A percentile compares a stretch with the other conserved stretches of the same genome.
These are phyloP conservation scores for Cordia subcordata DNA, from an alignment of 257 asterid genomes.

Conservation along the genomic window DNA sequence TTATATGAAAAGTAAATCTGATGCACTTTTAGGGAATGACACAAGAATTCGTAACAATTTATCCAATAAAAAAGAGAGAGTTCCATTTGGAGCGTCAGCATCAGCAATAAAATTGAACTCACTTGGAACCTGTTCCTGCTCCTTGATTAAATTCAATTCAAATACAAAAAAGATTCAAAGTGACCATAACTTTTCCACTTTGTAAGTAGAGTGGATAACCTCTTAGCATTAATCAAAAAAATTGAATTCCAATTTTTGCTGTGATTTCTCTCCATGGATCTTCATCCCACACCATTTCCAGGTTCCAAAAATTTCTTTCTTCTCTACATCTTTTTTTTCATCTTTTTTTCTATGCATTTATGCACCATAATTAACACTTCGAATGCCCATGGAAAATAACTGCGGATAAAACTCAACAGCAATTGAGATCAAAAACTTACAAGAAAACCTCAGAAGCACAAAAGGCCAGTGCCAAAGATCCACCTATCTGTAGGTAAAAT, in stretches of 20 bases:
- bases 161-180: neutral
- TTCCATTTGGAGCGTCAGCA: too few species aligned
- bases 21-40: too few species aligned
- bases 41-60: too few species aligned
- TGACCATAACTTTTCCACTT: neutral
- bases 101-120: too few species aligned
- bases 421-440: slow-evolving; percentile 24
- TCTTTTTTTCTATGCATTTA: neutral
- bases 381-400: neutral
- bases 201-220: neutral
- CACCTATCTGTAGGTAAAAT: slow-evolving; percentile 33
- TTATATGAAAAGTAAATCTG: too few species aligned
- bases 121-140: slow-evolving; percentile 35
- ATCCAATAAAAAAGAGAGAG: too few species aligned
- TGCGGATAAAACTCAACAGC: slow-evolving; percentile 37
- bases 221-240: neutral
- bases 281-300: slow-evolving; percentile 57
- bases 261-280: slow-evolving; percentile 36
- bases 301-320: slow-evolving; percentile 16
- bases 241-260: neutral
- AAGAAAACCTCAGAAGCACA: slow-evolving; percentile 30
- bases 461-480: slow-evolving; percentile 25
- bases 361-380: neutral
- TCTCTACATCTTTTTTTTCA: neutral
- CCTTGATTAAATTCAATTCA: neutral